These are phyloP conservation scores for Oryza glaberrima DNA, from an alignment of 176 grass and related monocot genomes.

Conservation along the genomic window DNA sequence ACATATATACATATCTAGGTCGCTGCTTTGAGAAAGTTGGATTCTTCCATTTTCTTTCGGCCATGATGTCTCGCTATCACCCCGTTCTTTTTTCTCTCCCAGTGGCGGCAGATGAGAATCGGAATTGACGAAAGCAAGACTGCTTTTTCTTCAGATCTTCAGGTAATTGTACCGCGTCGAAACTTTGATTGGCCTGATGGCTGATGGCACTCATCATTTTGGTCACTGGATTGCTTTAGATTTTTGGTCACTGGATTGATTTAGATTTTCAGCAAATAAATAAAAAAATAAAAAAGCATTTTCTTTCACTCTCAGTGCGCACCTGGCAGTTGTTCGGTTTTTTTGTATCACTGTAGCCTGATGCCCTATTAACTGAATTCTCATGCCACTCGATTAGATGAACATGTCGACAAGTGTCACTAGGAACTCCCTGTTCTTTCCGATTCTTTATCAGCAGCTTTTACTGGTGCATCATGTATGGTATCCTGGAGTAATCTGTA, in stretches of 20 bases:
- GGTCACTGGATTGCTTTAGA: background rate
- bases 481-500: conserved; percentile 43
- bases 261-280: too few species aligned
- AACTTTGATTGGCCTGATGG: background rate
- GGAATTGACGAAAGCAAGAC: conserved; percentile 9
- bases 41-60: conserved; percentile 49
- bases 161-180: conserved; percentile 19
- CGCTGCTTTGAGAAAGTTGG: conserved; percentile 29
- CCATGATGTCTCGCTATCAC: conserved; percentile 20
- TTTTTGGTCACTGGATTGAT: too few species aligned
- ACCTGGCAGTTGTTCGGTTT: background rate
- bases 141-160: conserved; percentile 30
- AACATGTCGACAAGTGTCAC: background rate
- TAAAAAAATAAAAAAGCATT: too few species aligned
- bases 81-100: conserved; percentile 2
- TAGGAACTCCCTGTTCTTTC: background rate
- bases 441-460: background rate
- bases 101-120: conserved; percentile 22
- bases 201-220: conserved; percentile 1
- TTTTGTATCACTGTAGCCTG: background rate
- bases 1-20: conserved; percentile 6
- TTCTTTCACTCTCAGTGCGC: background rate
- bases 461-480: background rate
- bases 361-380: background rate
- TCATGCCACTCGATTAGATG: background rate